These are phyloP conservation scores for Trifolium repens DNA, from an alignment of 306 rosid species.

Conservation along the genomic window DNA sequence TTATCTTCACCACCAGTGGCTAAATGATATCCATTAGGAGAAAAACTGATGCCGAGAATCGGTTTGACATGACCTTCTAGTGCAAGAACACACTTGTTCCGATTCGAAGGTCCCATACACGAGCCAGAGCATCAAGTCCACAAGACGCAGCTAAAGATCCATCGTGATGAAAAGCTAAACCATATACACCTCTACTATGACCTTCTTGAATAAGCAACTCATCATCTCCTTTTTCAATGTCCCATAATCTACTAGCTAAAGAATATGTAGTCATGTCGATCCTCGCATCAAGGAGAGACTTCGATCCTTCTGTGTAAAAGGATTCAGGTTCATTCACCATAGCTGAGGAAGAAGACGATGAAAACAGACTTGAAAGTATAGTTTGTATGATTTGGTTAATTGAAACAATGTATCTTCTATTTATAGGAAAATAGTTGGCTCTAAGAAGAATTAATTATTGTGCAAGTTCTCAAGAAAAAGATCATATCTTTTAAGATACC, in stretches of 20 bases:
- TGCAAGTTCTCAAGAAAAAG: too few relatives aligned
- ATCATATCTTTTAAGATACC: too few relatives aligned
- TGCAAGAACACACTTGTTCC: constrained; percentile 90
- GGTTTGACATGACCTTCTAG: constrained; percentile 96
- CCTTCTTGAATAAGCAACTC: constrained; percentile 99
- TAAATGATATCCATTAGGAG: constrained; percentile 77
- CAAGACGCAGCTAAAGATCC: constrained; percentile 94
- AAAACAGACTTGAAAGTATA: too few relatives aligned
- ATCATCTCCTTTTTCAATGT: constrained; percentile 70
- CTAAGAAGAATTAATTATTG: too few relatives aligned
- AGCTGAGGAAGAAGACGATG: too few relatives aligned
- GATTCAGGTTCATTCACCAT: constrained; percentile 35
- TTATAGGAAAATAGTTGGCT: too few relatives aligned
- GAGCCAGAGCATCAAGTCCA: constrained; percentile 87
- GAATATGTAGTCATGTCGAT: constrained; percentile 74
- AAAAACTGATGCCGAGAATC: constrained; percentile 84
- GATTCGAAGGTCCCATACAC: constrained; percentile 95
- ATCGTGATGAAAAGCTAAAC: constrained; percentile 79
- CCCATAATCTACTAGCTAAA: constrained; percentile 87
- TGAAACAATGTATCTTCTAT: too few relatives aligned
- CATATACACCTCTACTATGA: constrained; percentile 86
- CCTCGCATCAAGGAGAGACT: constrained; percentile 72
- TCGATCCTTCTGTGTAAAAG: constrained; percentile 82
- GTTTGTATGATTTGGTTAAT: too few relatives aligned
- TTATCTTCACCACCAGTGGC: constrained; percentile 95